Base-by-base conservation (phyloP, 495 filamentous ascomycete genomes). In the Pyrenula massariospora region DNA sequence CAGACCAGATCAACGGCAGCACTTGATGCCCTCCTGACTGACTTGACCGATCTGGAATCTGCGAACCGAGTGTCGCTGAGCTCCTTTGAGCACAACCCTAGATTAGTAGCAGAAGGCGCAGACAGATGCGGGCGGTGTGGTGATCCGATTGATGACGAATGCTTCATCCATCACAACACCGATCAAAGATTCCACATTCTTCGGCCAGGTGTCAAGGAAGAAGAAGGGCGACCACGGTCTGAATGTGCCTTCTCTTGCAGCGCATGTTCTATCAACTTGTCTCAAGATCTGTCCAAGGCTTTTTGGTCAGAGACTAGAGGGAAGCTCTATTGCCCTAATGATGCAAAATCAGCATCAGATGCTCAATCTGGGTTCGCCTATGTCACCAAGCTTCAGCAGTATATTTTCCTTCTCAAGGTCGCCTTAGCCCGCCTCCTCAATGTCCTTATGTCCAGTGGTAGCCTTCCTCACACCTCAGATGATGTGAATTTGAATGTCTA, bases 111-210 rank as follows among this genome's bases (percentile, higher is more conserved):
- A 53, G 78, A 85, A 56, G 78, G 84, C 56, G 92, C 89, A 2
- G 89, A 95, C 68, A 81, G 89, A 54, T 99, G 93, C 64, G 72
- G 77, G 19, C 65, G 78, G 10, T 99, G 93, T 70, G 82, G 84
- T 59, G 84, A 86, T 57, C 87, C 92, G 3, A 89, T 99, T 56
- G 94, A 99, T 59, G 93, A 99, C 62, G 91, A 92, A 63, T 97
- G 94, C 67, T 75, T 86, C 55, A 78, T 81, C 55, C 74, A 74
- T 55, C 83, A 79, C 31, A 81, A 93, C 48, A 42, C 31, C 15
- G 31, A 42, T 42, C 81, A 77, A 65, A 79, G 90, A 61, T 95
- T 92, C 86, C 92, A 97, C 66, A 66, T 86, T 20, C 77, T 78
- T 21, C 74, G 72, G 3, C 65, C 73, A 52, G 96, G 95, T 70